Base-by-base conservation (phyloP, 1,284 basidiomycete species). In the Sanghuangporus baumii region DNA sequence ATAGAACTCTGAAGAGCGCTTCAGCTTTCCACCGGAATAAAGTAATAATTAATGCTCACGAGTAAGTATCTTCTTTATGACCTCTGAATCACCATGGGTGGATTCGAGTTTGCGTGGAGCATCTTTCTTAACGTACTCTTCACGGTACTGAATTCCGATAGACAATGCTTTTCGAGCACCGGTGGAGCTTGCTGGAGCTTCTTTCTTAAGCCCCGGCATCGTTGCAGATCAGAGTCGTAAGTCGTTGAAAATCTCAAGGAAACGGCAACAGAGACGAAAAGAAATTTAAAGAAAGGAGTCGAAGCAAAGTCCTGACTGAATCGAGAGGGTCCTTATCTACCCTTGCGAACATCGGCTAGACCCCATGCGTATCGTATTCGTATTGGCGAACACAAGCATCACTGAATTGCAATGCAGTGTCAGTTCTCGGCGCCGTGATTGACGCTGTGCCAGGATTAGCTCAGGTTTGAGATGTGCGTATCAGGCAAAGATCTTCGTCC, bases 51-150 rank as follows among this genome's bases (percentile, higher is more conserved):
- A 31, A 43, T n/a, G 43, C 63, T 40, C 31, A 61, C 62, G 55
- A 16, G 57, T 60, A 9, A 64, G 38, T 1, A 64, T 54, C 40
- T 55, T 34, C 31, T 61, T 61, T n/a, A 64, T 11, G 14, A 52
- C 55, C 3, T 60, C 60, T 7, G 60, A 46, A 34, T 64, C 63
- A 14, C 55, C 31, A 46, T 64, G 63, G n/a, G 63, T n/a, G 18
- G 26, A 20, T 9, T 23, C 8, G 14, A 64, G 59, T 37, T 37
- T 26, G 40, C 46, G 55, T 3, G 55, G 52, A 26, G 48, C 23
- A 40, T 50, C 58, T 47, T 52, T 38, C 5, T 47, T 31, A 16
- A 56, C 34, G 20, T 56, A 56, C 51, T 12, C 12, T 50, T 47
- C 36, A 41, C 55, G 23, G 62, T 36, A 31, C 61, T 55, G 47